These are phyloP conservation scores for Hypoxylon sp. DNA, from an alignment of 2,329 filamentous ascomycete species.

Conservation along the genomic window DNA sequence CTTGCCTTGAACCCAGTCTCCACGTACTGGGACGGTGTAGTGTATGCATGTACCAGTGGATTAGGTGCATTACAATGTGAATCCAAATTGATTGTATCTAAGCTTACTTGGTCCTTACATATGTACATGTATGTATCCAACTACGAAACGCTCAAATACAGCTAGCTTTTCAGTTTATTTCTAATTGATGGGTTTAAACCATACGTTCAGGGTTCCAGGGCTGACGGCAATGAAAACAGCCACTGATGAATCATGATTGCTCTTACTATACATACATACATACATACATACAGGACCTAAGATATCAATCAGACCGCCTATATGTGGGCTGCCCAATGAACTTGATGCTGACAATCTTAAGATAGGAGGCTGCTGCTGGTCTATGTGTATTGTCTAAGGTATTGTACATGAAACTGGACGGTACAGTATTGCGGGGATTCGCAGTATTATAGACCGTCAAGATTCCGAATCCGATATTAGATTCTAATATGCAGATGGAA, in stretches of 20 bases:
- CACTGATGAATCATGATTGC: slow-evolving; percentile 25
- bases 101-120: slow-evolving; percentile 2
- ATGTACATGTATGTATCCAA: background rate
- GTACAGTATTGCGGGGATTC: slow-evolving; percentile 22
- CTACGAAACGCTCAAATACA: slow-evolving; percentile 9
- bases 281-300: no score
- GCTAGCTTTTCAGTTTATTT: slow-evolving; percentile 8
- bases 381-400: slow-evolving; percentile 1
- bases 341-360: slow-evolving; percentile 34
- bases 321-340: slow-evolving; percentile 26
- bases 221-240: slow-evolving; percentile 19
- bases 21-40: slow-evolving; percentile 27
- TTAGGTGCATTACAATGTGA: slow-evolving; percentile 27
- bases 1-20: slow-evolving; percentile 32
- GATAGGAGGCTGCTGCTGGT: slow-evolving; percentile 29
- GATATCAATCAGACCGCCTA: slow-evolving; percentile 34
- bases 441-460: slow-evolving; percentile 26
- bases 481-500: slow-evolving; percentile 34
- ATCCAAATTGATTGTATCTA: slow-evolving; percentile 16
- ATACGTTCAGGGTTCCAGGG: slow-evolving; percentile 21
- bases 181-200: slow-evolving; percentile 18
- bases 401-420: slow-evolving; percentile 26
- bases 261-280: background rate
- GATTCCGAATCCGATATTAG: slow-evolving; percentile 28
- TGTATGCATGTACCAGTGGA: slow-evolving; percentile 30